phyloP scores from a whole-genome alignment of 805 yeast genomes.

The Cyberlindnera lachancei region DNA sequence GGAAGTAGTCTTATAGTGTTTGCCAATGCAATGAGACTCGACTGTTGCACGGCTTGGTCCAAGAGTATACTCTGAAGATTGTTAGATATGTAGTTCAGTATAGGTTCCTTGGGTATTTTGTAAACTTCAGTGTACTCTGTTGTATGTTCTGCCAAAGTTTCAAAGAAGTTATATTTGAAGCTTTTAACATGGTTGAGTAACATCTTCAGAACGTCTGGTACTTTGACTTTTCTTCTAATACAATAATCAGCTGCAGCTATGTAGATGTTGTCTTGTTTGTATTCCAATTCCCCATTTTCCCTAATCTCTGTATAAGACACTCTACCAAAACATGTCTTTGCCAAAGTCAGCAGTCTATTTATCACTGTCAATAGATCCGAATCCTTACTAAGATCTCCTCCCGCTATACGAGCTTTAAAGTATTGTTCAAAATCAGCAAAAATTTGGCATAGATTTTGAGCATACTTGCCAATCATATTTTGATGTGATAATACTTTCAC shows the following conservation, averaged over 20 bases:
- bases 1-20: conserved; percentile 6
- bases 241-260: conserved; percentile 5
- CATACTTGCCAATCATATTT: conserved; percentile 1
- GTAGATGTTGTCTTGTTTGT: conserved; percentile 9
- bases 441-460: neutral
- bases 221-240: conserved; percentile 4
- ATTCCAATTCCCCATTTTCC: conserved; percentile 2
- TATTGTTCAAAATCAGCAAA: conserved; percentile 2
- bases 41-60: conserved; percentile 2
- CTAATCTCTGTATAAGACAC: conserved; percentile 2
- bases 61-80: conserved; percentile 19
- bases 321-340: conserved; percentile 15
- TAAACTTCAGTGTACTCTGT: too few relatives aligned
- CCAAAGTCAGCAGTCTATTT: conserved; percentile 9
- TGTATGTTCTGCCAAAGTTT: conserved; percentile 10
- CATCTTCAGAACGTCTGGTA: conserved; percentile 12
- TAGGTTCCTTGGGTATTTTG: conserved; percentile 1
- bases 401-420: conserved; percentile 4
- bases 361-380: conserved; percentile 8
- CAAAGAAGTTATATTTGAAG: conserved; percentile 11
- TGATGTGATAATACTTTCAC: conserved; percentile 2
- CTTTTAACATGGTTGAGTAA: conserved; percentile 12
- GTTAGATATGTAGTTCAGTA: conserved; percentile 14
- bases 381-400: neutral
- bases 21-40: conserved; percentile 9